A percentile compares a stretch with the other conserved stretches of the same genome.
Evolutionary conservation across 2,329 filamentous ascomycete genomes (phyloP).

Genomic region (Epicoccum nigrum): DNA sequence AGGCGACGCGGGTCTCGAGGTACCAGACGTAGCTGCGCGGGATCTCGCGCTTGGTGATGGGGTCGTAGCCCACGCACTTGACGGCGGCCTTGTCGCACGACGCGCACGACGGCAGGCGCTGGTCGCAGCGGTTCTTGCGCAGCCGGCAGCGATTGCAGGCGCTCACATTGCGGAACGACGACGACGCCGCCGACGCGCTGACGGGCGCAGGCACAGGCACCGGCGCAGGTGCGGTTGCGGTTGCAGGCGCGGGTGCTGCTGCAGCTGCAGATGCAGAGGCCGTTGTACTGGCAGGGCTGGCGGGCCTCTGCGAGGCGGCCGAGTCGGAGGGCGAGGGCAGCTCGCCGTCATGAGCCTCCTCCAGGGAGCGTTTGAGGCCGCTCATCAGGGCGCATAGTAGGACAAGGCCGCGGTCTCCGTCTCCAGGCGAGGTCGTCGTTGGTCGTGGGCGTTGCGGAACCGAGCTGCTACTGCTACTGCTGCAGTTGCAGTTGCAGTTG

Average conservation of each 20-base stretch:
- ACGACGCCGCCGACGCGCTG: too few species aligned
- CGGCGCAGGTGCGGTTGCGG: neutral
- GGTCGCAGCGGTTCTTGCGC: slow-evolving; percentile 94
- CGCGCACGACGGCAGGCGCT: slow-evolving; percentile 86
- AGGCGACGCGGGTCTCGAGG: slow-evolving; percentile 82
- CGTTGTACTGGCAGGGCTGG: slow-evolving; percentile 39
- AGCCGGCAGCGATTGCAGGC: slow-evolving; percentile 88
- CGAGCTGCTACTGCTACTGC: neutral
- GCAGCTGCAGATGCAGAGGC: slow-evolving; percentile 26
- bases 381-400: slow-evolving; percentile 49
- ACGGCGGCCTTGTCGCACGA: slow-evolving; percentile 93
- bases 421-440: slow-evolving; percentile 10
- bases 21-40: slow-evolving; percentile 94
- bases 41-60: slow-evolving; percentile 94
- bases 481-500: too few species aligned
- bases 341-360: slow-evolving; percentile 46
- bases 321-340: slow-evolving; percentile 37
- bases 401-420: neutral
- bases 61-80: slow-evolving; percentile 92
- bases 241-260: slow-evolving; percentile 17
- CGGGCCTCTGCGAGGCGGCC: slow-evolving; percentile 33
- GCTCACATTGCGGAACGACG: slow-evolving; percentile 67
- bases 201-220: neutral
- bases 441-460: neutral
- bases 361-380: slow-evolving; percentile 48